Conservation (phyloP, 148 eudicot species). For the Heliosperma pusillum region DNA sequence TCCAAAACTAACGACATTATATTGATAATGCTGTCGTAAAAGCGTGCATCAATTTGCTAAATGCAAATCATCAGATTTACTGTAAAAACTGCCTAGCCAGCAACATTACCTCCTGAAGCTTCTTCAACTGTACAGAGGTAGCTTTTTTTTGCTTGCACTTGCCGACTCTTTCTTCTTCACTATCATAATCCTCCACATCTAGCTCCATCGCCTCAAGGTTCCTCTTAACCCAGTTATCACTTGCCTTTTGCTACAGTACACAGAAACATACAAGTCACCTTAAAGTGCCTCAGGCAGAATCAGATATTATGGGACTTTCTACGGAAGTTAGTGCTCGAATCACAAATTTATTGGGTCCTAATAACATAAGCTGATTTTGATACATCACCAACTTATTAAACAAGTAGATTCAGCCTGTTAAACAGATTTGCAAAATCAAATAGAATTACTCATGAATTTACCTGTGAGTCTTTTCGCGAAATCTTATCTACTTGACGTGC, state of each 20-base stretch:
- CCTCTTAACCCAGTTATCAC: conserved; percentile 58
- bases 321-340: not conserved
- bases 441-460: conserved; percentile 21
- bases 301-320: not conserved
- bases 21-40: not conserved
- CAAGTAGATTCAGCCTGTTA: not conserved
- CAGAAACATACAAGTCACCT: not conserved
- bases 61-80: not conserved
- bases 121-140: conserved; percentile 43
- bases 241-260: conserved; percentile 60
- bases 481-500: conserved; percentile 92
- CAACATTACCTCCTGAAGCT: conserved; percentile 65
- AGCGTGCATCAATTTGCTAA: not conserved
- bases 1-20: not conserved
- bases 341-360: conserved; percentile 1
- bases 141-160: conserved; percentile 59
- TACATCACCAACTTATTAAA: not conserved
- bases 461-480: conserved; percentile 74
- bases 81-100: not conserved
- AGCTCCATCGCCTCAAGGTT: conserved; percentile 72
- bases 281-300: conserved; percentile 5
- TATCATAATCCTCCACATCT: conserved; percentile 67
- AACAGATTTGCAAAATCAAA: not conserved
- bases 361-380: not conserved
- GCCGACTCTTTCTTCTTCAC: conserved; percentile 83